phyloP scores from a whole-genome alignment of 2,329 filamentous ascomycete species.

The Fusarium foetens region DNA sequence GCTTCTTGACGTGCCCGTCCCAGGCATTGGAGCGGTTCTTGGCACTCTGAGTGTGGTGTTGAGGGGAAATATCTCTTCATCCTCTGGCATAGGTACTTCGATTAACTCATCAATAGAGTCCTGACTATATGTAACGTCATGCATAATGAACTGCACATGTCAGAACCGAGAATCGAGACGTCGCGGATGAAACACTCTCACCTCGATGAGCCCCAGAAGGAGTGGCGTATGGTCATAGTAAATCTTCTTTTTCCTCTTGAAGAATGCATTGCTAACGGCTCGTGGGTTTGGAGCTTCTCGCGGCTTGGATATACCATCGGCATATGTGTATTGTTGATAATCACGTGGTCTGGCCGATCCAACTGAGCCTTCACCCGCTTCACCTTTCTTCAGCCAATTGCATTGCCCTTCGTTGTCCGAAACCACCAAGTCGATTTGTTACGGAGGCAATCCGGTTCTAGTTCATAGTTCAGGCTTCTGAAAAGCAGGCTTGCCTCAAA shows the following conservation, averaged over 20 bases:
- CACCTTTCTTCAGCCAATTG: background rate
- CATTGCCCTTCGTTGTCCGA: background rate
- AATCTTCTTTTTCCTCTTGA: background rate
- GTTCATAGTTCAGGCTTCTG: background rate
- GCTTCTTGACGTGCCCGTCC: accelerated
- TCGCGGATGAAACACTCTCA: accelerated
- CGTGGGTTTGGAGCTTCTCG: background rate
- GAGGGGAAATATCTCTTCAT: background rate
- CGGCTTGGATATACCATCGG: accelerated
- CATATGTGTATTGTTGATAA: background rate
- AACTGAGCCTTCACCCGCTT: background rate
- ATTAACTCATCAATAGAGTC: background rate
- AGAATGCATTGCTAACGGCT: background rate
- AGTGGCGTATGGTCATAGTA: background rate
- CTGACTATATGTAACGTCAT: background rate
- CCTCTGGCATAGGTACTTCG: background rate
- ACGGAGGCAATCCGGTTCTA: background rate
- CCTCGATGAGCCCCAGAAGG: background rate
- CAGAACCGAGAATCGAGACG: accelerated
- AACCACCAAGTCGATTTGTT: background rate
- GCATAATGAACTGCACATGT: background rate
- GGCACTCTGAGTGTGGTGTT: background rate
- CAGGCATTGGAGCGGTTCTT: accelerated
- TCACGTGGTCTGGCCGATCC: background rate
- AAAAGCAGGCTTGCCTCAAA: background rate